Base-by-base conservation (phyloP, 495 filamentous ascomycete species). In the Hypoxylon crocopeplum region DNA sequence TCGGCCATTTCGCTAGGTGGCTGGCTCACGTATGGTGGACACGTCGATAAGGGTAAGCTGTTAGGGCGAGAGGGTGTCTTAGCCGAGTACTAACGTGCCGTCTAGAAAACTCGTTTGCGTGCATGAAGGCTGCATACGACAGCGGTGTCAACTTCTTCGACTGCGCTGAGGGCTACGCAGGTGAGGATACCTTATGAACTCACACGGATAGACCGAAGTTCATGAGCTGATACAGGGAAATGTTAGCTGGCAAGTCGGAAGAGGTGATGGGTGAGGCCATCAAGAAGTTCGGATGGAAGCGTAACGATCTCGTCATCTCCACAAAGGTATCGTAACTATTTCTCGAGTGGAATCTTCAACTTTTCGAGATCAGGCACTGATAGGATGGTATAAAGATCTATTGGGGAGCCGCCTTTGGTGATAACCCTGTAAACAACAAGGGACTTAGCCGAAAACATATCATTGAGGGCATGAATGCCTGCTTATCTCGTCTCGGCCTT, bases 381-480 rank as follows among this genome's bases (percentile, higher is more conserved):
- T 34, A 3, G 10, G 11, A 29, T 2, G 6, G 8, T 10, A 12
- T 13, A 7, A 52, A 87, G 84, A 79, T 92, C 53, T 84, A 91
- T 73, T 91, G 82, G 84, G 89, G 86, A 20, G 59, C 48, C 17
- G 83, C 79, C 13, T 82, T 83, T 59, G 82, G 83, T 34, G 76
- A 78, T 36, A 87, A 84, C 69, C 82, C 81, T 15, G 79, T 88
- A 41, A 91, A 92, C 73, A 92, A 92, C 34, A 75, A 80, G 55
- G 92, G 92, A 2, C 81, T 96, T 13, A 88, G 84, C 25, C 82
- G 90, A 51, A 96, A 96, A 73, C 92, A 96, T 75, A 79, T 93
- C 33, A 73, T 92, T 59, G 90, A 93, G 77, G 76, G 75, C 12
- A 71, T 79, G 68, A 80, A 84, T 47, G 80, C 79, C 3, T 86